Percentiles rank a stretch among this genome's conserved stretches.
Evolutionary conservation across 768 basidiomycete genomes (phyloP).

Genomic region (Serendipita vermifera): DNA sequence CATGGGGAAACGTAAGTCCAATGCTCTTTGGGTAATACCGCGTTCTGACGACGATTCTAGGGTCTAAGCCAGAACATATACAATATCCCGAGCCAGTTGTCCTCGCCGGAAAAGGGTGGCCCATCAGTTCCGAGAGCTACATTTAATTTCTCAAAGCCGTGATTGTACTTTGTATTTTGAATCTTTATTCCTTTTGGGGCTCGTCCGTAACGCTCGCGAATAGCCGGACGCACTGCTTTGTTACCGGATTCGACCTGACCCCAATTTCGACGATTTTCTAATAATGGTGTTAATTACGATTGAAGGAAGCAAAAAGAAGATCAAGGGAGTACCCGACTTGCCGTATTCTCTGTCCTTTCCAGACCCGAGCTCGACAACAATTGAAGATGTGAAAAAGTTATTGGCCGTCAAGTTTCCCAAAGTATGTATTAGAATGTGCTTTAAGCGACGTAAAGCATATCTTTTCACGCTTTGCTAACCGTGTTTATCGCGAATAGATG

Average conservation of each 20-base stretch:
- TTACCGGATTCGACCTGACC: too few relatives aligned
- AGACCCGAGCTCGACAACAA: neutral
- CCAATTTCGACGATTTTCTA: neutral
- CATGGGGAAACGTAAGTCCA: neutral
- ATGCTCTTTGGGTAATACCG: neutral
- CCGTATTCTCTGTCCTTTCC: neutral
- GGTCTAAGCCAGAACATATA: neutral
- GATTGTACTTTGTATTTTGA: too few relatives aligned
- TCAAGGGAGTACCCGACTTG: neutral
- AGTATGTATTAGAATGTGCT: neutral
- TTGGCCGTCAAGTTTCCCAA: slow-evolving; percentile 5
- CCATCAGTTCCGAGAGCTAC: neutral
- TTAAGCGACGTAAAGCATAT: neutral
- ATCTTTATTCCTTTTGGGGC: too few relatives aligned
- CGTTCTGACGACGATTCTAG: neutral
- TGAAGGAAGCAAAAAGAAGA: neutral
- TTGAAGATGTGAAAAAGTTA: slow-evolving; percentile 8
- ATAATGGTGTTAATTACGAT: slow-evolving; percentile 5
- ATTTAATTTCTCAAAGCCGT: too few relatives aligned
- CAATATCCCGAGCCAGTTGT: neutral
- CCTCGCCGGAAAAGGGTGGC: neutral
- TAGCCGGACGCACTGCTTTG: too few relatives aligned
- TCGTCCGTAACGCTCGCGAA: too few relatives aligned
- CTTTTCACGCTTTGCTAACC: neutral
- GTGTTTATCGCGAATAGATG: neutral